Conservation (phyloP, 2,329 filamentous ascomycete genomes). For the Hymenoscyphus infarciens region DNA sequence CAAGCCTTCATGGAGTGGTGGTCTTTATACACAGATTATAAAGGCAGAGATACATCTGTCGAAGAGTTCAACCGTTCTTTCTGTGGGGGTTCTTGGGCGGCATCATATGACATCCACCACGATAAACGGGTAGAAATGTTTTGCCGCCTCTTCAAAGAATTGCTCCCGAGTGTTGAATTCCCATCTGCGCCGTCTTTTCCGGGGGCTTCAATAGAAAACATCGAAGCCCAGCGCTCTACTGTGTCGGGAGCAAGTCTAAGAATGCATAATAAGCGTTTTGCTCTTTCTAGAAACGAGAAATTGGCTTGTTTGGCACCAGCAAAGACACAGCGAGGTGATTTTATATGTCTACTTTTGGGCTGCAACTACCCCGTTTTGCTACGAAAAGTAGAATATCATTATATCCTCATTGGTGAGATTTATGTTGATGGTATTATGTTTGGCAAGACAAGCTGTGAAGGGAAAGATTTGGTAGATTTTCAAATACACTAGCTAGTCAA, state of each 20-base stretch:
- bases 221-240: slow-evolving; percentile 8
- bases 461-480: not conserved
- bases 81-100: slow-evolving; percentile 14
- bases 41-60: not conserved
- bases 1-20: slow-evolving; percentile 17
- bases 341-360: slow-evolving; percentile 15
- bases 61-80: slow-evolving; percentile 13
- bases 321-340: slow-evolving; percentile 6
- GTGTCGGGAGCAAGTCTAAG: slow-evolving; percentile 13
- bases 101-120: slow-evolving; percentile 10
- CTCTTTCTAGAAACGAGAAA: slow-evolving; percentile 6
- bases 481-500: not conserved
- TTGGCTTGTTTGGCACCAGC: slow-evolving; percentile 11
- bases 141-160: slow-evolving; percentile 8
- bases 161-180: slow-evolving; percentile 6
- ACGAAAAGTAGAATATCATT: slow-evolving; percentile 12
- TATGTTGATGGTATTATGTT: slow-evolving; percentile 33
- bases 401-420: slow-evolving; percentile 28
- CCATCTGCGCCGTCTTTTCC: not conserved
- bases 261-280: slow-evolving; percentile 18
- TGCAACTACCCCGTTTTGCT: slow-evolving; percentile 17
- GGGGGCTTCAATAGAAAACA: not conserved
- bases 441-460: slow-evolving; percentile 13
- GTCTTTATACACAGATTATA: slow-evolving; percentile 1
- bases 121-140: slow-evolving; percentile 9